These are phyloP conservation scores for Nitzschia inconspicua DNA, from an alignment of 108 stramenopile genomes.

Conservation along the genomic window DNA sequence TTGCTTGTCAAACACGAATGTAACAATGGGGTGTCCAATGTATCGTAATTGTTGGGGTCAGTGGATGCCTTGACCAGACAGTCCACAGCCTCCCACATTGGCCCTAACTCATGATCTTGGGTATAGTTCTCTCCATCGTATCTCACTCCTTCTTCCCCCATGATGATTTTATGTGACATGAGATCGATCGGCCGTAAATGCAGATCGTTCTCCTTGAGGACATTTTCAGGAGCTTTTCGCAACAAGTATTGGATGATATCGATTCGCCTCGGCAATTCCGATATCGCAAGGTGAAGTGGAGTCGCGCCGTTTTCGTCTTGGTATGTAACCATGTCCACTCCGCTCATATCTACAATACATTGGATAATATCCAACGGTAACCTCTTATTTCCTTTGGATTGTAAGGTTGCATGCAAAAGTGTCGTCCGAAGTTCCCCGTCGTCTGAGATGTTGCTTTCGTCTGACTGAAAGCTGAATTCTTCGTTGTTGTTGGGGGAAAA, in stretches of 20 bases:
- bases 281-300: slow-evolving; percentile 5
- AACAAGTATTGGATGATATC: slow-evolving; percentile 3
- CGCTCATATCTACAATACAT: too few species aligned
- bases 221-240: not conserved
- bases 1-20: slow-evolving; percentile 14
- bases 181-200: slow-evolving; percentile 15
- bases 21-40: not conserved
- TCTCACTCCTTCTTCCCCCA: slow-evolving; percentile 16
- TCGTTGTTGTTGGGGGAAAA: too few species aligned
- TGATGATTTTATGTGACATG: slow-evolving; percentile 15
- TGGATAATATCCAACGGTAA: too few species aligned
- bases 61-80: not conserved
- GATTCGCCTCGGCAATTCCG: not conserved
- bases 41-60: not conserved
- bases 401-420: too few species aligned
- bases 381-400: too few species aligned
- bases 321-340: too few species aligned
- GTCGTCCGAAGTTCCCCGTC: too few species aligned
- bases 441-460: too few species aligned
- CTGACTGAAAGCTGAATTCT: too few species aligned
- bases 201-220: not conserved
- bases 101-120: not conserved
- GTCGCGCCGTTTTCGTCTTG: too few species aligned
- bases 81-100: slow-evolving; percentile 5
- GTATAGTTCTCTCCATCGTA: not conserved